phyloP scores from a whole-genome alignment of 441 rosid genomes.

The Macaranga tanarius region DNA sequence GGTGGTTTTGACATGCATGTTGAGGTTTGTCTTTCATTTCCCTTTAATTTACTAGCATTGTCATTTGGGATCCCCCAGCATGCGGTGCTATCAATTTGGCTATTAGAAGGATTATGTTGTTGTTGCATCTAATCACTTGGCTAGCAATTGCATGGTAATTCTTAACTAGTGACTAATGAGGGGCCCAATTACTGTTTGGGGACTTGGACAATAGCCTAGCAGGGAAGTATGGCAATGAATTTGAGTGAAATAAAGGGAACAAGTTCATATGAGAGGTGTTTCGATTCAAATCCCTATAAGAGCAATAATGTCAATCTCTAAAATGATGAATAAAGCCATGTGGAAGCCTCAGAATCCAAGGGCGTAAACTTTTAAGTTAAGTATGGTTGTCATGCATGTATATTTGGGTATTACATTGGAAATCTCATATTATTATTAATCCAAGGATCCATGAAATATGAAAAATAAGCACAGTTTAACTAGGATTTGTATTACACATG shows the following conservation, averaged over 20 bases:
- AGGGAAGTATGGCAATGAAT: not conserved
- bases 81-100: not conserved
- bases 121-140: not conserved
- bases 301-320: not conserved
- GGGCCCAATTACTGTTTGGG: not conserved
- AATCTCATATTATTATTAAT: too few species aligned
- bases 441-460: too few species aligned
- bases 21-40: not conserved
- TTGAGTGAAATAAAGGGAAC: not conserved
- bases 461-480: too few species aligned
- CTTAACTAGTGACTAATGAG: not conserved
- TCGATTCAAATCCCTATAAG: not conserved
- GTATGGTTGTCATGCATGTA: too few species aligned
- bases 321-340: too few species aligned
- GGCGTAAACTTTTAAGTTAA: too few species aligned
- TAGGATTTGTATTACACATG: too few species aligned
- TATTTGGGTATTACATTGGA: too few species aligned
- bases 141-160: not conserved
- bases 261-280: not conserved
- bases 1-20: slow-evolving; percentile 1
- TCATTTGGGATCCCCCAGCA: not conserved
- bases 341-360: too few species aligned
- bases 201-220: not conserved
- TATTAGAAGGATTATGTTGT: not conserved
- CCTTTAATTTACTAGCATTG: not conserved